These are phyloP conservation scores for Morella rubra DNA, from an alignment of 306 rosid genomes.

Conservation along the genomic window DNA sequence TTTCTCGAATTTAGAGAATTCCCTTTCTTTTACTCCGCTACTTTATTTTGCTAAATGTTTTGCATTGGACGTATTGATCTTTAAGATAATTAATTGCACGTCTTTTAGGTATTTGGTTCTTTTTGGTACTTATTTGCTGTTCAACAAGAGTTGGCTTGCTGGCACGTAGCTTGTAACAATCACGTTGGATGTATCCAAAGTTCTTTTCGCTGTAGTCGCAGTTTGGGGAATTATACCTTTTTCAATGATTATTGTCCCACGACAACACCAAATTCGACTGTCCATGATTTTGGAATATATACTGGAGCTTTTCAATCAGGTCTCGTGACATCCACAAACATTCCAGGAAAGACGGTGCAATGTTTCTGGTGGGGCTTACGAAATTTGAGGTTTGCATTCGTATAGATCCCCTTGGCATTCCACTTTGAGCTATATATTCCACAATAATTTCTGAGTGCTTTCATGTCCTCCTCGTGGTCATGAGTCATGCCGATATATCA, in stretches of 20 bases:
- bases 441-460: slow-evolving; percentile 18
- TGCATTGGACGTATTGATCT: neutral
- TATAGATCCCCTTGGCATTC: too few relatives aligned
- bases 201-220: slow-evolving; percentile 50
- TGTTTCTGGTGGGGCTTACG: slow-evolving; percentile 83
- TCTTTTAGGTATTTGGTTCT: slow-evolving; percentile 75
- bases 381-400: neutral
- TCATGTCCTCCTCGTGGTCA: too few relatives aligned
- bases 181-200: slow-evolving; percentile 29
- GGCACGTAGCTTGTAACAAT: slow-evolving; percentile 56
- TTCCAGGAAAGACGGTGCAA: slow-evolving; percentile 69
- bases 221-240: slow-evolving; percentile 14
- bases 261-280: slow-evolving; percentile 19
- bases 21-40: neutral
- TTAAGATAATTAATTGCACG: slow-evolving; percentile 25
- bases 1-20: neutral
- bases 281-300: slow-evolving; percentile 75
- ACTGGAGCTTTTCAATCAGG: slow-evolving; percentile 81
- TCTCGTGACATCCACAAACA: slow-evolving; percentile 66
- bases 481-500: too few relatives aligned
- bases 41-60: slow-evolving; percentile 23
- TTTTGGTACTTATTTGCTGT: slow-evolving; percentile 81
- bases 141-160: slow-evolving; percentile 79
- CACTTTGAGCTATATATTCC: too few relatives aligned
- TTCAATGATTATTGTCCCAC: slow-evolving; percentile 64